Evolutionary conservation across 345 rosid genomes (phyloP).

Genomic region (Lenwebbia sp.): DNA sequence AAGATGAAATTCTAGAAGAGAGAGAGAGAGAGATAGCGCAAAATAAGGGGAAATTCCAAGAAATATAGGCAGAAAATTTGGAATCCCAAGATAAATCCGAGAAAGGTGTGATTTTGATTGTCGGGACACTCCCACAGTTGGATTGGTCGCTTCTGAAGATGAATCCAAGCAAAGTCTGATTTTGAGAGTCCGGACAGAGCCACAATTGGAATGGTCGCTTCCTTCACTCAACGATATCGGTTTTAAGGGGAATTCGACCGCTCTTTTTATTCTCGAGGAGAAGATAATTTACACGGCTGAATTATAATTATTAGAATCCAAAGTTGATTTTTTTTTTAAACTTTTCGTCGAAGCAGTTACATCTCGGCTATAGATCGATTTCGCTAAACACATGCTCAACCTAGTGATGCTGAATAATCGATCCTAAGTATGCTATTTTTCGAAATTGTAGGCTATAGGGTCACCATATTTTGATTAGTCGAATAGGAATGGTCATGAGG

Average conservation of each 20-base stretch:
- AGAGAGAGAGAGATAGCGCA: neutral
- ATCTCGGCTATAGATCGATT: neutral
- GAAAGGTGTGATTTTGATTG: neutral
- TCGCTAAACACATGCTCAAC: neutral
- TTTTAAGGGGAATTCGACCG: neutral
- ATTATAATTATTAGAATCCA: neutral
- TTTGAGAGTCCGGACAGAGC: neutral
- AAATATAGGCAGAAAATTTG: neutral
- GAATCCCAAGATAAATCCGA: neutral
- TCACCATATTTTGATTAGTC: neutral
- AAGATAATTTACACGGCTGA: neutral
- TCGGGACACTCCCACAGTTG: neutral
- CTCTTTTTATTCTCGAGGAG: neutral
- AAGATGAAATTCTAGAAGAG: neutral
- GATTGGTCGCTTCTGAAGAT: neutral
- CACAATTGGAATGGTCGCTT: neutral
- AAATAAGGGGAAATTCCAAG: neutral
- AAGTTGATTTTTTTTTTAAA: neutral
- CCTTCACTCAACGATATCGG: rapidly evolving
- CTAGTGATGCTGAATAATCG: neutral
- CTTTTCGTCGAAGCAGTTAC: neutral
- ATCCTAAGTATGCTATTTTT: neutral
- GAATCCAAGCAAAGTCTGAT: neutral
- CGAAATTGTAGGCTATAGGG: neutral
- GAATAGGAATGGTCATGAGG: neutral